These are phyloP conservation scores for Lithospermum erythrorhizon DNA, from an alignment of 257 asterid species.

Conservation along the genomic window DNA sequence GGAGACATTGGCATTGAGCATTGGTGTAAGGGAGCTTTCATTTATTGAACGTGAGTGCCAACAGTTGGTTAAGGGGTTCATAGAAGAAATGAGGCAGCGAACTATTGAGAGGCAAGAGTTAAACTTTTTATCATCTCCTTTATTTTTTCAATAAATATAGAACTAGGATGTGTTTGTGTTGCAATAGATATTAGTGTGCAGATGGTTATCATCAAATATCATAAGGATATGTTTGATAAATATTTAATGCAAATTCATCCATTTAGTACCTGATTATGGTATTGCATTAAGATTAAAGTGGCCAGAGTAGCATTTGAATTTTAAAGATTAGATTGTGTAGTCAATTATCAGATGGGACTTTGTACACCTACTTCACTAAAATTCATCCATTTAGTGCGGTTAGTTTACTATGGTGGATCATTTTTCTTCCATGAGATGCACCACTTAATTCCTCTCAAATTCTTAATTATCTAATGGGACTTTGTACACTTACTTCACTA, in stretches of 20 bases:
- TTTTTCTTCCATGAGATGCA: too few relatives aligned
- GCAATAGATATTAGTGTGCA: neutral
- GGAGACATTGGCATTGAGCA: constrained; percentile 63
- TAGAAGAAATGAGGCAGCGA: constrained; percentile 33
- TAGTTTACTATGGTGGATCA: too few relatives aligned
- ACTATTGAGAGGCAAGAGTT: constrained; percentile 34
- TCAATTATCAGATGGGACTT: too few relatives aligned
- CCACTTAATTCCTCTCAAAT: too few relatives aligned
- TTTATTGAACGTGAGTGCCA: constrained; percentile 77
- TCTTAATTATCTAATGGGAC: neutral
- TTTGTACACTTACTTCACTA: constrained; percentile 1
- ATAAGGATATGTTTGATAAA: neutral
- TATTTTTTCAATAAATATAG: neutral
- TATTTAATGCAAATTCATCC: neutral
- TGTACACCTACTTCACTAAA: too few relatives aligned
- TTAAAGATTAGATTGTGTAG: neutral
- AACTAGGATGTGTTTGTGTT: neutral
- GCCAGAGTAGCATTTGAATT: neutral
- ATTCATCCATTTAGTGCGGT: too few relatives aligned
- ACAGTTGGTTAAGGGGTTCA: constrained; percentile 45
- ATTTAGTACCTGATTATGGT: neutral
- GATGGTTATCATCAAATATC: neutral
- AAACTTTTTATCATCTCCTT: constrained; percentile 4
- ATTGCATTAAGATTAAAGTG: neutral
- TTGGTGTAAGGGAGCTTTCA: constrained; percentile 81